These are phyloP conservation scores for Fistulinella prunicolor DNA, from an alignment of 768 basidiomycete species.

Conservation along the genomic window DNA sequence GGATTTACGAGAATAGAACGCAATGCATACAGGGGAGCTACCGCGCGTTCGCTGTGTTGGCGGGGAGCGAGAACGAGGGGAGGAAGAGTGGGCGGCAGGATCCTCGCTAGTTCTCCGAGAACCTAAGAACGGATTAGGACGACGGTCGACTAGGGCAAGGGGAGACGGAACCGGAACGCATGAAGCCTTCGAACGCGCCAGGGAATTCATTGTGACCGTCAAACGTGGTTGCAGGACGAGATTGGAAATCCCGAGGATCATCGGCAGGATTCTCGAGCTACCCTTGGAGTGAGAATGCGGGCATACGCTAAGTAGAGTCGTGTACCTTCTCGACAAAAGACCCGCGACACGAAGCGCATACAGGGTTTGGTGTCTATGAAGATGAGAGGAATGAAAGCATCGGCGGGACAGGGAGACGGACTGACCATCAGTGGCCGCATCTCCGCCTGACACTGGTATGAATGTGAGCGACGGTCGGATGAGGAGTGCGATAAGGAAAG, in stretches of 20 bases:
- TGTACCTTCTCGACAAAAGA: conserved; percentile 76
- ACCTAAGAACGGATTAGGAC: conserved; percentile 6
- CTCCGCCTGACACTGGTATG: conserved; percentile 73
- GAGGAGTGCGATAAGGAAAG: neutral
- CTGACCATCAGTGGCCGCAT: conserved; percentile 85
- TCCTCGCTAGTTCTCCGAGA: neutral
- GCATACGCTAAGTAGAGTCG: neutral
- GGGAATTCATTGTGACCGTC: conserved; percentile 33
- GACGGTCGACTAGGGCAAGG: neutral
- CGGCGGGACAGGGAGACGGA: neutral
- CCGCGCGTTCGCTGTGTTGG: conserved; percentile 17
- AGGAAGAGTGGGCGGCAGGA: neutral
- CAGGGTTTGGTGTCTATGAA: conserved; percentile 70
- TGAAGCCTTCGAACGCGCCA: conserved; percentile 44
- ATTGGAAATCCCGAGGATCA: conserved; percentile 70
- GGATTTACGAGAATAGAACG: neutral
- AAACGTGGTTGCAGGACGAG: conserved; percentile 27
- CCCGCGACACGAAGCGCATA: conserved; percentile 78
- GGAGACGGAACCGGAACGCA: conserved; percentile 39
- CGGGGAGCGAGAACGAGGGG: conserved; percentile 15
- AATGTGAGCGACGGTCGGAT: conserved; percentile 12
- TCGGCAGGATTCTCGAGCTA: conserved; percentile 75
- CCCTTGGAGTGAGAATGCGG: conserved; percentile 3
- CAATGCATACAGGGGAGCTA: conserved; percentile 10
- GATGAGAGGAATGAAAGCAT: conserved; percentile 1